Evolutionary conservation across 495 filamentous ascomycete genomes (phyloP), one percentile per base, ranked within the genome.

Genomic region (Clohesyomyces aquaticus): DNA sequence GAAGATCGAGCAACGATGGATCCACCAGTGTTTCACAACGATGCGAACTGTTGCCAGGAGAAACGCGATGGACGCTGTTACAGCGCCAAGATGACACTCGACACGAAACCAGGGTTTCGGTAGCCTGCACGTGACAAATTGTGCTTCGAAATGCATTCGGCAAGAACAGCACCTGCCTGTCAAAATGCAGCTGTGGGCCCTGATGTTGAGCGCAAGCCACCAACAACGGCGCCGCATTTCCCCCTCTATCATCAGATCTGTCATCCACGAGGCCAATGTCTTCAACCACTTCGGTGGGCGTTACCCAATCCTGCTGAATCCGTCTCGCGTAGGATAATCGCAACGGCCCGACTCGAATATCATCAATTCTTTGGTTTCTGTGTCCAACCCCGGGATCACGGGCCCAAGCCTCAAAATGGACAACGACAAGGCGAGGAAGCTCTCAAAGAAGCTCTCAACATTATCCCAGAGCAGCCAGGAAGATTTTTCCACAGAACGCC

Each of bases 401-500:
- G 14, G 14, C 32, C 14, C 14, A 6, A 6, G 14, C 32, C 14
- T 14, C 32, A 38, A 38, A 47, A n/a, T 18, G 43, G 43, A 4
- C 21, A n/a, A 6, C 8, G 8, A 9, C n/a, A 47, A 47, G n/a
- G 14, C 43, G 6, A 22, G n/a, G 21, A 18, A 47, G 43, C 14
- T 47, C 43, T 38, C 32, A 18, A 22, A 22, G 21, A 18, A 47
- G 43, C 14, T 47, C 43, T 38, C 32, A 6, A 6, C 14, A 14
- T 38, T 38, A 14, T 38, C 32, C 32, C 32, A 38, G 32, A 38
- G 32, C 32, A 53, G 47, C 48, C 25, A 29, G 43, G 62, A 65
- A 21, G 63, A 66, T 27, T 66, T 46, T 41, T 66, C 63, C 21
- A 22, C 19, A 12, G 29, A 61, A n/a, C 63, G 63, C 21, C 63